phyloP scores from a whole-genome alignment of 345 rosid genomes.

The Ceriops tagal region DNA sequence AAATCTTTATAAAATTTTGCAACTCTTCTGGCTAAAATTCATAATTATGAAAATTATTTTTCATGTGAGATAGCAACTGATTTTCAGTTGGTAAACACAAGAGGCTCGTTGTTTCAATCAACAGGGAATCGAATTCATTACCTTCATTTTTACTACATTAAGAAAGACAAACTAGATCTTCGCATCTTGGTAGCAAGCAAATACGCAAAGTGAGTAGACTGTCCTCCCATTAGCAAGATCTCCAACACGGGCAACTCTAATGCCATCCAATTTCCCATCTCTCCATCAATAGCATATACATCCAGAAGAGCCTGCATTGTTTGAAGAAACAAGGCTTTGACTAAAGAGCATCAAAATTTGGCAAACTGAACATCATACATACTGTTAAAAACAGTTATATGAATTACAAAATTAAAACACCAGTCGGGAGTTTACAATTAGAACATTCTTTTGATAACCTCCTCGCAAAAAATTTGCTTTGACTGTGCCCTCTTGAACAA shows the following conservation, averaged over 20 bases:
- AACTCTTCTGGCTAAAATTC: too few relatives aligned
- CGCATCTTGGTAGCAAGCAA: conserved; percentile 81
- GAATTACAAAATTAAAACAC: too few relatives aligned
- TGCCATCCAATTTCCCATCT: conserved; percentile 84
- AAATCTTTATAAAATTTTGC: too few relatives aligned
- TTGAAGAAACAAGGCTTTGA: neutral
- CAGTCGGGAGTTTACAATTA: too few relatives aligned
- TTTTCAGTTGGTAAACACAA: neutral
- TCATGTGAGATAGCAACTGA: too few relatives aligned
- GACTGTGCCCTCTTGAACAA: too few relatives aligned
- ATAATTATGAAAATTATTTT: too few relatives aligned
- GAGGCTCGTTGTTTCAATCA: neutral
- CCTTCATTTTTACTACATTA: conserved; percentile 91
- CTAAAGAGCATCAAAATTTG: neutral
- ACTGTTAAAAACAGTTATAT: too few relatives aligned
- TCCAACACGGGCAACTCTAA: conserved; percentile 85
- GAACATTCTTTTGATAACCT: too few relatives aligned
- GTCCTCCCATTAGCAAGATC: conserved; percentile 98
- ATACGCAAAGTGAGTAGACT: conserved; percentile 82
- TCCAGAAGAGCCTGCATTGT: conserved; percentile 77
- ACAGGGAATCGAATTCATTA: conserved; percentile 6
- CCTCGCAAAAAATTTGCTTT: too few relatives aligned
- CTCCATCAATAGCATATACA: conserved; percentile 82
- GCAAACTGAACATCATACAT: neutral
- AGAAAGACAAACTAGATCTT: conserved; percentile 87